Conservation (phyloP, 1,284 basidiomycete genomes). For the Ustanciosporium gigantosporum region DNA sequence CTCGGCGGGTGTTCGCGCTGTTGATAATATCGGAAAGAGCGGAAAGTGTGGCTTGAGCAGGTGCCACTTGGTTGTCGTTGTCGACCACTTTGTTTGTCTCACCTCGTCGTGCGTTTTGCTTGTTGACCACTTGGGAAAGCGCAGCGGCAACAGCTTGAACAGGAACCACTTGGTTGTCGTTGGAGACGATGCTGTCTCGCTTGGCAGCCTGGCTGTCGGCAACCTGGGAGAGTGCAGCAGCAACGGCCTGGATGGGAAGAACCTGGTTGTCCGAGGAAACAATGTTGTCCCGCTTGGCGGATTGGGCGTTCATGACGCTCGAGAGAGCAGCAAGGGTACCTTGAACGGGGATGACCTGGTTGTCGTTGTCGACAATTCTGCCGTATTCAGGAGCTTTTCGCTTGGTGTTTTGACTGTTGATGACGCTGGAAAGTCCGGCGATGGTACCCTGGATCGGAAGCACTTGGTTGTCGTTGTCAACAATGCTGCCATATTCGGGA, state of each 20-base stretch:
- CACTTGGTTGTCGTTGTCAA: neutral
- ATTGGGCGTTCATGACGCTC: constrained; percentile 4
- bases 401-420: constrained; percentile 6
- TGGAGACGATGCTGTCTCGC: constrained; percentile 4
- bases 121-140: constrained; percentile 25
- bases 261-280: constrained; percentile 3
- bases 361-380: constrained; percentile 7
- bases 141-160: constrained; percentile 25
- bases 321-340: constrained; percentile 11
- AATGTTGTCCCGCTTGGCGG: neutral
- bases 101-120: constrained; percentile 36
- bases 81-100: constrained; percentile 22
- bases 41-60: constrained; percentile 43
- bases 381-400: too few relatives aligned
- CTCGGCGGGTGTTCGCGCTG: constrained; percentile 44
- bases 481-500: neutral
- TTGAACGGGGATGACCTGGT: constrained; percentile 19
- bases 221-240: constrained; percentile 14
- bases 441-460: constrained; percentile 10
- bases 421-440: constrained; percentile 9
- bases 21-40: constrained; percentile 39
- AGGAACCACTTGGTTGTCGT: constrained; percentile 29
- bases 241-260: constrained; percentile 7
- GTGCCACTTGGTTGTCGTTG: constrained; percentile 34
- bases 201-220: constrained; percentile 12